Percentiles rank a stretch among this genome's conserved stretches.
These are phyloP conservation scores for Aspergillus sp. DNA, from an alignment of 2,329 filamentous ascomycete species.

Conservation along the genomic window DNA sequence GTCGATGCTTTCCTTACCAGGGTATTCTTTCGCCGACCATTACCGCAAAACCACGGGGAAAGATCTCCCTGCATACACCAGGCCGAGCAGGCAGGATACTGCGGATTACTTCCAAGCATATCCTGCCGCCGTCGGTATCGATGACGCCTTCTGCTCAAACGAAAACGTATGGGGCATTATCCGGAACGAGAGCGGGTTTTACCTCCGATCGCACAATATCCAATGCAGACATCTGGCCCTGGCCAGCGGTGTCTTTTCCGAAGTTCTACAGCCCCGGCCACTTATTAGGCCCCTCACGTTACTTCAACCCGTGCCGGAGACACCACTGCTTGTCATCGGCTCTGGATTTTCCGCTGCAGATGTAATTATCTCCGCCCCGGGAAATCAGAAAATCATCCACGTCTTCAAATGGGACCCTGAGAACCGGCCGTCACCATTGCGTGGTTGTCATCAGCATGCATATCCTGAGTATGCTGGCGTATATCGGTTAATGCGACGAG, in stretches of 20 bases:
- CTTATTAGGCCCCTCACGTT: slow-evolving; percentile 48
- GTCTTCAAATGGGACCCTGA: slow-evolving; percentile 61
- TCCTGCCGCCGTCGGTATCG: slow-evolving; percentile 53
- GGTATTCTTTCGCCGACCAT: slow-evolving; percentile 58
- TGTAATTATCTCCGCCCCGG: slow-evolving; percentile 55
- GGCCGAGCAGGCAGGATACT: slow-evolving; percentile 56
- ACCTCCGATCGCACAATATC: slow-evolving; percentile 52
- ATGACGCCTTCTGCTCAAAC: slow-evolving; percentile 46
- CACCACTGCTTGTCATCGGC: slow-evolving; percentile 57
- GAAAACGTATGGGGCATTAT: slow-evolving; percentile 46
- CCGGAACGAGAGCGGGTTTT: slow-evolving; percentile 48
- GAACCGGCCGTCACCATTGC: slow-evolving; percentile 55
- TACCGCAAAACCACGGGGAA: slow-evolving; percentile 43
- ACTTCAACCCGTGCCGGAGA: slow-evolving; percentile 25
- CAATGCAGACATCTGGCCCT: slow-evolving; percentile 58
- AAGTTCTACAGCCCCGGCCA: slow-evolving; percentile 52
- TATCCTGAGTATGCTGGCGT: slow-evolving; percentile 63
- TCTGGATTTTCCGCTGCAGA: slow-evolving; percentile 64
- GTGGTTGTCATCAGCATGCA: slow-evolving; percentile 59
- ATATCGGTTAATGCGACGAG: slow-evolving; percentile 60
- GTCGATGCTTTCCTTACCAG: slow-evolving; percentile 60
- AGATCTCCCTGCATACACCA: slow-evolving; percentile 51
- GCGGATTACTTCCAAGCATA: slow-evolving; percentile 57
- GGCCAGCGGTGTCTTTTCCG: slow-evolving; percentile 60
- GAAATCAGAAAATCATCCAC: slow-evolving; percentile 56